A percentile compares a stretch with the other conserved stretches of the same genome.
Conservation (phyloP, 257 asterid genomes). For the Solanum sejunctum region DNA sequence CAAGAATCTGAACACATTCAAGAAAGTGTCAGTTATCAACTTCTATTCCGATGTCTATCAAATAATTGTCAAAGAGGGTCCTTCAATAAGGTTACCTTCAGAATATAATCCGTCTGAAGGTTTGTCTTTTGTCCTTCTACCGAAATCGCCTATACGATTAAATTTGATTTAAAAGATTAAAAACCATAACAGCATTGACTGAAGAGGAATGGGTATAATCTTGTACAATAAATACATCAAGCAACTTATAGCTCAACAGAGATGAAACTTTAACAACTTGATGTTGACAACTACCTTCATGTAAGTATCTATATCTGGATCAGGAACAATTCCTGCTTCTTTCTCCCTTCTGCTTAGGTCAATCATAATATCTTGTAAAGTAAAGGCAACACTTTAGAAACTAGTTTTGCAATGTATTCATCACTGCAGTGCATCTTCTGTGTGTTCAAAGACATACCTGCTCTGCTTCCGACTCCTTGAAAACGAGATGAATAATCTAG, state of each 20-base stretch:
- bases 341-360: slow-evolving; percentile 61
- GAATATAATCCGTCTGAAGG: slow-evolving; percentile 41
- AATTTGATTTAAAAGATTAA: neutral
- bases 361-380: slow-evolving; percentile 32
- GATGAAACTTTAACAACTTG: neutral
- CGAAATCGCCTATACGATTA: slow-evolving; percentile 28
- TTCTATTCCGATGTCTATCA: neutral
- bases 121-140: slow-evolving; percentile 37
- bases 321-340: slow-evolving; percentile 59
- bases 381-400: neutral
- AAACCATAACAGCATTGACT: neutral
- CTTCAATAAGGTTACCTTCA: slow-evolving; percentile 23
- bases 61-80: neutral
- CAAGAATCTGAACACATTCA: slow-evolving; percentile 19
- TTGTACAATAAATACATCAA: neutral
- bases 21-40: neutral
- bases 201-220: neutral
- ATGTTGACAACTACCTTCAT: slow-evolving; percentile 43
- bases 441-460: slow-evolving; percentile 21
- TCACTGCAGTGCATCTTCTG: neutral
- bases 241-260: neutral
- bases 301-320: slow-evolving; percentile 55
- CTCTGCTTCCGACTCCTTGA: slow-evolving; percentile 57
- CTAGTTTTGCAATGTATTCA: neutral
- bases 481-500: slow-evolving; percentile 53